Base-by-base conservation (phyloP, 2,329 filamentous ascomycete genomes). In the Colletotrichum sp. region DNA sequence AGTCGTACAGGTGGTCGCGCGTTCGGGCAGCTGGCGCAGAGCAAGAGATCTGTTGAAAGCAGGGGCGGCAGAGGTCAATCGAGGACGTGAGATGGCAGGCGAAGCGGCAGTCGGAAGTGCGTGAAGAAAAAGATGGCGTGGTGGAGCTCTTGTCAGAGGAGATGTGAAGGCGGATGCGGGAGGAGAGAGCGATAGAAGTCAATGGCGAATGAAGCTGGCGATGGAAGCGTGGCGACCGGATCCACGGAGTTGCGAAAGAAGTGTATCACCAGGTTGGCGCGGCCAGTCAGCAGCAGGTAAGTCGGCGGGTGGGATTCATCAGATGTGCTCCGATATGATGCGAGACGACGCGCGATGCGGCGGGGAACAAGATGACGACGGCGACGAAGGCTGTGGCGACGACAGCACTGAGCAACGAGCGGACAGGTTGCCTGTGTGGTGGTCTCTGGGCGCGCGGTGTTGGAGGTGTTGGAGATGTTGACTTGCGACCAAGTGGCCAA, bases 201-300 rank as follows among this genome's bases (percentile, higher is more conserved):
- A 28, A 59, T 9, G 39, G 32, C 66, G 55, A 70, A 26, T 36
- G 34, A 26, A 24, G 39, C 69, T 64, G 71, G 66, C 71, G 65
- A 73, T 60, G 8, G 59, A 39, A 73, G 65, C 71, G 71, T 73
- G 57, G 65, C 65, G 55, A 69, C 36, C 59, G 71, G 39, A 55
- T 73, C 65, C 66, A 69, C 71, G 71, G 57, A 32, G 30, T 30
- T 39, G 72, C 59, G 44, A 49, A 60, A 67, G 55, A 55, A 36
- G 60, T n/a, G 69, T 75, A 52, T 57, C 62, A 26, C 24, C 52
- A 55, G 24, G 32, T 55, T n/a, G 55, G 72, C 62, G 72, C 62
- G 62, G 71, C 62, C 52, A 68, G 62, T 75, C 55, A 68, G 72
- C 52, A 72, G 63, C 72, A 70, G 39, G 24, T 30, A 36, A 39